Conservation (phyloP, 2,329 filamentous ascomycete genomes). For the Madurella fahalii region DNA sequence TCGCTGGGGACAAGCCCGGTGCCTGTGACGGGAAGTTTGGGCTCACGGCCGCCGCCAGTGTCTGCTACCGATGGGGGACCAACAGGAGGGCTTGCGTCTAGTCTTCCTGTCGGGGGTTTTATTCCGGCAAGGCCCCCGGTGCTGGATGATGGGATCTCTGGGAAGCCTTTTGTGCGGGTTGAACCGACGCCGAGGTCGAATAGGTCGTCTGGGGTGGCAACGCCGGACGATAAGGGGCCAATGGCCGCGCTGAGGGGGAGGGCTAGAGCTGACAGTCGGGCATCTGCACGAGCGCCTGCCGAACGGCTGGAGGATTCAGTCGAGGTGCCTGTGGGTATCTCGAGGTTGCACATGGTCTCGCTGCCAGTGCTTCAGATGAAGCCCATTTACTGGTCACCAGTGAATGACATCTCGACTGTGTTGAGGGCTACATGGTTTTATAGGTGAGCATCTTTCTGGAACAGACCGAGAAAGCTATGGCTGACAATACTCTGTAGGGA, state of each 20-base stretch:
- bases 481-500: slow-evolving; percentile 45
- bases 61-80: slow-evolving; percentile 4
- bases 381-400: slow-evolving; percentile 95
- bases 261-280: slow-evolving; percentile 25
- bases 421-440: slow-evolving; percentile 95
- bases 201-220: slow-evolving; percentile 18
- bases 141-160: slow-evolving; percentile 45
- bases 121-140: slow-evolving; percentile 12
- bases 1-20: slow-evolving; percentile 14
- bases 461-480: neutral
- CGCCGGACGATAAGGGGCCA: slow-evolving; percentile 19
- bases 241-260: slow-evolving; percentile 1
- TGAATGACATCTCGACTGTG: slow-evolving; percentile 82
- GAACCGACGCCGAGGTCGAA: slow-evolving; percentile 22
- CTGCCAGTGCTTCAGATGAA: slow-evolving; percentile 83
- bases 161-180: slow-evolving; percentile 51
- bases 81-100: neutral
- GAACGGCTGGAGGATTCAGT: slow-evolving; percentile 25
- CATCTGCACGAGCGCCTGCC: slow-evolving; percentile 3
- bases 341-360: slow-evolving; percentile 83
- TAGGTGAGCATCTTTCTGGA: slow-evolving; percentile 44
- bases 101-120: slow-evolving; percentile 6
- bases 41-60: slow-evolving; percentile 8
- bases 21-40: slow-evolving; percentile 11
- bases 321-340: slow-evolving; percentile 80